These are phyloP conservation scores for Carex kokanica DNA, from an alignment of 176 grass and related monocot genomes.

Conservation along the genomic window DNA sequence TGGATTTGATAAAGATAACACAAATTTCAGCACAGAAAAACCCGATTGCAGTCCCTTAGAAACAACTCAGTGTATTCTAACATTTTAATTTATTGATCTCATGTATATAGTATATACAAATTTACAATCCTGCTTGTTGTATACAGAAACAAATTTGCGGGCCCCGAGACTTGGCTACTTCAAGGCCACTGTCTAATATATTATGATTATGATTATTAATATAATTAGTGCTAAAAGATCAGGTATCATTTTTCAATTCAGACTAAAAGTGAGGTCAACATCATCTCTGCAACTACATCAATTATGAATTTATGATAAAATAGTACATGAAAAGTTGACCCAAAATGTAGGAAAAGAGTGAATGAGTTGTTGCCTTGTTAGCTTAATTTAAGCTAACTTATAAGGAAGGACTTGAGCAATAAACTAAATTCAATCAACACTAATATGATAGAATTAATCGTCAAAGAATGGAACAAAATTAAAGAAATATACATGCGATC, in stretches of 20 bases:
- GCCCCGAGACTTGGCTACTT: too few relatives aligned
- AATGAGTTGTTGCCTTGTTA: too few relatives aligned
- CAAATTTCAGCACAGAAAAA: neutral
- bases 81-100: neutral
- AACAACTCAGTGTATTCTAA: neutral
- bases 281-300: neutral
- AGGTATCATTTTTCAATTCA: neutral
- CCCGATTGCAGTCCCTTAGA: neutral
- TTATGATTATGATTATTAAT: neutral
- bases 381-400: too few relatives aligned
- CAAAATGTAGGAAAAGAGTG: neutral
- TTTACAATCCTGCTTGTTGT: too few relatives aligned
- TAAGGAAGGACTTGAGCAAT: too few relatives aligned
- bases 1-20: neutral
- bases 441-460: too few relatives aligned
- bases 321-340: neutral
- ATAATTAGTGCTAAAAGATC: neutral
- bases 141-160: too few relatives aligned
- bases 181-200: too few relatives aligned
- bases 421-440: too few relatives aligned
- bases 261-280: neutral
- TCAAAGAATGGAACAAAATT: too few relatives aligned
- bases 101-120: neutral
- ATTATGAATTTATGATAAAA: neutral
- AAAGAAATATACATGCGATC: too few relatives aligned